Evolutionary conservation across 2,329 filamentous ascomycete genomes (phyloP), one percentile per base, ranked within the genome.

Genomic region (Sporothrix euskadiensis): DNA sequence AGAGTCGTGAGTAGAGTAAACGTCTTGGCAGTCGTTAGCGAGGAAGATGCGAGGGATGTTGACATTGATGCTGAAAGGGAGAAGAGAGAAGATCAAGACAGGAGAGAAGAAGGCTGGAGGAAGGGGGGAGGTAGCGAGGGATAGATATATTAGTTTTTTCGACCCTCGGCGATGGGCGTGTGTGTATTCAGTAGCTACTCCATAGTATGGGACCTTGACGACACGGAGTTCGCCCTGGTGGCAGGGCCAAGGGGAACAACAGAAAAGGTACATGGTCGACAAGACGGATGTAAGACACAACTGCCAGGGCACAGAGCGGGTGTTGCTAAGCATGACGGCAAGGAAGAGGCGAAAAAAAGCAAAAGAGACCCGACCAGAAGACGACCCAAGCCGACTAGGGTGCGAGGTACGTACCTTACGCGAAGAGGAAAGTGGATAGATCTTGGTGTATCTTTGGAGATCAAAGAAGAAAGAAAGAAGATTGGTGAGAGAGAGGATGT

Each of bases 331-430:
- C 12, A 49, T 30, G 47, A 39, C 22, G 49, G 49, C 9, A 57
- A 32, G 30, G 12, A 22, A 71, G 61, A 22, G 59, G 35, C 26
- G 32, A 54, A 30, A 54, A 54, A 65, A 39, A 22, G 41, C 19
- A 65, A 22, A 30, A 57, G 32, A 57, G 44, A 16, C 44, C 44
- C 44, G 44, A 49, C 44, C 30, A 41, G 30, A 26, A 59, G 68
- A 35, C 41, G 44, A 49, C 44, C 52, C 1, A 26, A 12, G 16
- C n/a, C 32, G 39, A 26, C 66, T 59, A 49, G 65, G 70, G 47
- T 41, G 30, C 30, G 59, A 49, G 5, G 71, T 70, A 73, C 74
- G 61, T 49, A 73, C 72, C 74, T 75, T 72, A 73, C 72, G 69
- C 72, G 44, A 75, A 73, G 54, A 52, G 71, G 71, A 70, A 70